Base-by-base conservation (phyloP, 2,329 filamentous ascomycete genomes). In the Scedosporium minutisporum region DNA sequence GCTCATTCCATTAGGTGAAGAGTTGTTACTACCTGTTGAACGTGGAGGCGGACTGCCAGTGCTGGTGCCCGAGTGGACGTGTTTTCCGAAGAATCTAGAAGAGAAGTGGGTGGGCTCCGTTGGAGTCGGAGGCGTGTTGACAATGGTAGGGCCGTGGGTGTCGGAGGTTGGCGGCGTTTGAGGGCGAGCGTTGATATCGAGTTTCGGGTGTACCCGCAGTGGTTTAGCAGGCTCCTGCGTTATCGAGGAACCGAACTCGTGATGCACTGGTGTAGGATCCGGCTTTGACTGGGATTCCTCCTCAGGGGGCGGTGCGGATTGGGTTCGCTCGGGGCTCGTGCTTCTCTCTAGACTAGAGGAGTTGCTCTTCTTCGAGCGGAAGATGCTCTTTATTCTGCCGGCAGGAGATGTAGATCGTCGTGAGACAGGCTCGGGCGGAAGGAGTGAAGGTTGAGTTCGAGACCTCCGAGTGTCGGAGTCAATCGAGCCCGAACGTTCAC, bases 311-410 rank as follows among this genome's bases (percentile, higher is more conserved):
- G 41, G 27, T 61, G 42, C 68, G 66, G 62, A 66, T 64, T 33
- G 63, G 46, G 6, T 33, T 67, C 62, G 68, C 62, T 75, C 74
- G 38, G 72, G 74, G 41, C 69, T 74, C 38, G 77, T 77, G 66
- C 76, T 75, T 65, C 75, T 78, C 27, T 73, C 69, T 7, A 66
- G 58, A 38, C 61, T 65, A n/a, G 65, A 62, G 27, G 62, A 42
- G 29, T 41, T 64, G 65, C 69, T 75, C 70, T 80, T 85, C 69
- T 82, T 86, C 55, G 80, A 77, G 64, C 77, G 83, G 69, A 95
- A 91, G 12, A 87, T 88, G 70, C 87, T 86, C 72, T 84, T 88
- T 65, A 93, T 78, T 69, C 87, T 90, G 69, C 86, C 84, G 60
- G 83, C 85, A 10, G 89, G 88, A 9, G 91, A 93, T 21, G 83